Percentiles rank a stretch among this genome's conserved stretches.
Conservation (phyloP, 139 green algal genomes). For the Dunaliella primolecta region DNA sequence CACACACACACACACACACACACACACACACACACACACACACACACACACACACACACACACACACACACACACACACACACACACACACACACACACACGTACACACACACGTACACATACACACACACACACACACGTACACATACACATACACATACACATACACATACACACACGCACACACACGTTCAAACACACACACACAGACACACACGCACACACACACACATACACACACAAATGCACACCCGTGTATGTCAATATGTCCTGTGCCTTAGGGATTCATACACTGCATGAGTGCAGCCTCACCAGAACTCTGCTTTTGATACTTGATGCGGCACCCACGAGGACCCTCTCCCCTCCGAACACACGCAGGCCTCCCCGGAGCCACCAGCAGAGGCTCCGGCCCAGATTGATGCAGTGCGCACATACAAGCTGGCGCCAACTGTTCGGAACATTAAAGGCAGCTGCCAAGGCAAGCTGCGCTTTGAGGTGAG, state of each 20-base stretch:
- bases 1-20: not conserved
- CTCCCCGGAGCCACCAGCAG: not conserved
- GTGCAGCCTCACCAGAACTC: no score
- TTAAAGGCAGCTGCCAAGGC: slow-evolving; percentile 36
- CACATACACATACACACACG: not conserved
- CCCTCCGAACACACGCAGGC: not conserved
- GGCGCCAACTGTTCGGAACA: slow-evolving; percentile 28
- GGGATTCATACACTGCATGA: no score
- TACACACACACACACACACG: not conserved
- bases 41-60: not conserved
- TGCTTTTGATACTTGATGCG: no score
- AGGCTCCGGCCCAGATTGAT: slow-evolving; percentile 16
- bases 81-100: not conserved
- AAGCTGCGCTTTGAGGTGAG: slow-evolving; percentile 30
- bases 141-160: not conserved
- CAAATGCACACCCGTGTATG: not conserved
- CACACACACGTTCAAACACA: not conserved
- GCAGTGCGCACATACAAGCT: slow-evolving; percentile 8
- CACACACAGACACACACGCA: not conserved
- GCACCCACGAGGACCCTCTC: no score
- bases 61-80: not conserved
- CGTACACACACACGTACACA: not conserved
- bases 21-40: not conserved
- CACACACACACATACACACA: not conserved
- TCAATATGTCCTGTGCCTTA: no score